Conservation (phyloP, 208 protist species). For the Leishmania braziliensis region DNA sequence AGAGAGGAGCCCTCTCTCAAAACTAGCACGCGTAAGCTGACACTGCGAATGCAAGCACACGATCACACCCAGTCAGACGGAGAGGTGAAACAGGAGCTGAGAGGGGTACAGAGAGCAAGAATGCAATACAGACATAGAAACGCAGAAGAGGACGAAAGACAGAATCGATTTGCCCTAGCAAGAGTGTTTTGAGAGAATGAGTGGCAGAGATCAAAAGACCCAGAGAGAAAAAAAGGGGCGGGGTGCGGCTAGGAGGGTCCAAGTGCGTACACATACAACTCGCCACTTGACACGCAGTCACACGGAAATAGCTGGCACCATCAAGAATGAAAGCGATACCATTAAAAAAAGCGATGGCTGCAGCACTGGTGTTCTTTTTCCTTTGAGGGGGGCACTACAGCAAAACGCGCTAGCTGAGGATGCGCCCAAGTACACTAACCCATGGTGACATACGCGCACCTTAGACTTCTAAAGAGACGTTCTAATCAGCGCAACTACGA, state of each 20-base stretch:
- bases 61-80: background rate
- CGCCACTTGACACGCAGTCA: background rate
- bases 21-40: background rate
- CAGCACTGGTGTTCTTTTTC: background rate
- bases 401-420: background rate
- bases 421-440: too few species aligned
- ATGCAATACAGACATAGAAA: too few species aligned
- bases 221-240: background rate
- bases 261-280: background rate
- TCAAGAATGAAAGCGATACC: background rate
- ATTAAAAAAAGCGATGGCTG: constrained; percentile 5
- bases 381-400: background rate
- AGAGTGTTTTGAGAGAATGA: background rate
- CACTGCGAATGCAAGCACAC: too few species aligned
- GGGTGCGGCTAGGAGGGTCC: background rate
- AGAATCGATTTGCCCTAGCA: background rate
- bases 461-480: background rate
- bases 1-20: background rate
- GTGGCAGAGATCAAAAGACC: background rate
- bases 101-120: background rate
- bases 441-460: background rate
- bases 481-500: background rate
- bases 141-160: background rate
- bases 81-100: background rate
- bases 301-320: background rate